phyloP scores from a whole-genome alignment of 495 filamentous ascomycete species.

The Aspergillus sclerotioniger region DNA sequence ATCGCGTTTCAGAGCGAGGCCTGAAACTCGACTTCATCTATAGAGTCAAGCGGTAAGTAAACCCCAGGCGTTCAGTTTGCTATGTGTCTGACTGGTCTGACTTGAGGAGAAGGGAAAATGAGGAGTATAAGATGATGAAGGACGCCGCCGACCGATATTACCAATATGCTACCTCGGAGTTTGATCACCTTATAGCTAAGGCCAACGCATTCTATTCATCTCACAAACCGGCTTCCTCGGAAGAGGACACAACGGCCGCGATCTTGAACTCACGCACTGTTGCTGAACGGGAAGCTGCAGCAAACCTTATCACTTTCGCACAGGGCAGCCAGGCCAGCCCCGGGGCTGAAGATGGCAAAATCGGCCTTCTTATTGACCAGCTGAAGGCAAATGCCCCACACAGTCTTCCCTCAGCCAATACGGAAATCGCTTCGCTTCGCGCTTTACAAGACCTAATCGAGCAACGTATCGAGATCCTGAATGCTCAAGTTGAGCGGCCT shows the following conservation, averaged over 20 bases:
- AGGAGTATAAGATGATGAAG: constrained; percentile 17
- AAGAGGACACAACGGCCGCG: constrained; percentile 18
- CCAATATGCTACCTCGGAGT: constrained; percentile 23
- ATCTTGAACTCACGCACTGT: constrained; percentile 27
- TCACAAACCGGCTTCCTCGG: constrained; percentile 8
- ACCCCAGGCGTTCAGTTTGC: background rate
- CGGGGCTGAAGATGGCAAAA: constrained; percentile 13
- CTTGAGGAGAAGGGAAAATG: constrained; percentile 20
- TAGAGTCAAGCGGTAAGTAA: constrained; percentile 36
- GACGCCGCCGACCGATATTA: constrained; percentile 21
- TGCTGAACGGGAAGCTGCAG: constrained; percentile 30
- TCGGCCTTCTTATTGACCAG: constrained; percentile 30
- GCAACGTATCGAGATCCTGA: constrained; percentile 23
- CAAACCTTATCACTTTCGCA: constrained; percentile 30
- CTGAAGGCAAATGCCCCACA: constrained; percentile 26
- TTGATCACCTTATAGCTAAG: constrained; percentile 23
- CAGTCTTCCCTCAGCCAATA: constrained; percentile 20
- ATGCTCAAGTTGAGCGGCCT: background rate
- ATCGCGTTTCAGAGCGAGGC: constrained; percentile 67
- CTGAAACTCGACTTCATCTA: constrained; percentile 73
- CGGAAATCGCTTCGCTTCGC: constrained; percentile 28
- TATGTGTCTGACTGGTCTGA: constrained; percentile 11
- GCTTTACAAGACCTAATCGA: constrained; percentile 29
- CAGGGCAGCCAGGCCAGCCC: constrained; percentile 12
- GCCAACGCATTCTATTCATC: constrained; percentile 25